phyloP scores from a whole-genome alignment of 1,284 basidiomycete genomes.

The Phenoliferia sp. region DNA sequence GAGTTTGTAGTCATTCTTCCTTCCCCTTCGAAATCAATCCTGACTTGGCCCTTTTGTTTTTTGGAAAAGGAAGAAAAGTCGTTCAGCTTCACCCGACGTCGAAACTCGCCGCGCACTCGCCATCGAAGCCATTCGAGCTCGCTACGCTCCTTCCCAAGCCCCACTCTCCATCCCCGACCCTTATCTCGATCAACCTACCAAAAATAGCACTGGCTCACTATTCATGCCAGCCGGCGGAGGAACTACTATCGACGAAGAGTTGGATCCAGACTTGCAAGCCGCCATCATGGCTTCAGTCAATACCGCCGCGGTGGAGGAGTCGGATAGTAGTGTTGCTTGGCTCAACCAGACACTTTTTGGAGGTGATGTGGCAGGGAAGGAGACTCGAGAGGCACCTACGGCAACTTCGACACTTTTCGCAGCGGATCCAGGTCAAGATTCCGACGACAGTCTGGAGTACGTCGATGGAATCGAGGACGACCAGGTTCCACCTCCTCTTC shows the following conservation, averaged over 20 bases:
- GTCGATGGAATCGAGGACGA: conserved; percentile 7
- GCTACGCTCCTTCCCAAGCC: conserved; percentile 2
- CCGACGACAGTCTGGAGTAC: conserved; percentile 27
- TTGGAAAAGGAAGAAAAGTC: background rate
- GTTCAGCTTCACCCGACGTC: conserved; percentile 16
- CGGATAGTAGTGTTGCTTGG: background rate
- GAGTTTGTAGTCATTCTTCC: background rate
- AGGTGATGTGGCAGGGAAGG: background rate
- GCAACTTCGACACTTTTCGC: background rate
- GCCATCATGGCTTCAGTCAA: background rate
- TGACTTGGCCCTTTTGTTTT: background rate
- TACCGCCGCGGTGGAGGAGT: background rate
- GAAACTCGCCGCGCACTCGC: conserved; percentile 18
- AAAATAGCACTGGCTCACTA: background rate
- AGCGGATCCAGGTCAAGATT: conserved; percentile 1
- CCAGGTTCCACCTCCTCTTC: background rate
- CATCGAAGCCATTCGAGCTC: conserved; percentile 22
- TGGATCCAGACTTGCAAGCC: background rate
- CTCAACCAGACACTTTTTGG: background rate
- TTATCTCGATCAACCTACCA: conserved; percentile 21
- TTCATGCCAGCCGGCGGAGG: background rate
- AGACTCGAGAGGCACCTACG: background rate
- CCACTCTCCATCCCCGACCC: conserved; percentile 8
- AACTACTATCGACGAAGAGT: background rate
- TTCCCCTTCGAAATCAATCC: background rate